These are phyloP conservation scores for Neostapfia colusana DNA, from an alignment of 176 grass and related monocot species.

Conservation along the genomic window DNA sequence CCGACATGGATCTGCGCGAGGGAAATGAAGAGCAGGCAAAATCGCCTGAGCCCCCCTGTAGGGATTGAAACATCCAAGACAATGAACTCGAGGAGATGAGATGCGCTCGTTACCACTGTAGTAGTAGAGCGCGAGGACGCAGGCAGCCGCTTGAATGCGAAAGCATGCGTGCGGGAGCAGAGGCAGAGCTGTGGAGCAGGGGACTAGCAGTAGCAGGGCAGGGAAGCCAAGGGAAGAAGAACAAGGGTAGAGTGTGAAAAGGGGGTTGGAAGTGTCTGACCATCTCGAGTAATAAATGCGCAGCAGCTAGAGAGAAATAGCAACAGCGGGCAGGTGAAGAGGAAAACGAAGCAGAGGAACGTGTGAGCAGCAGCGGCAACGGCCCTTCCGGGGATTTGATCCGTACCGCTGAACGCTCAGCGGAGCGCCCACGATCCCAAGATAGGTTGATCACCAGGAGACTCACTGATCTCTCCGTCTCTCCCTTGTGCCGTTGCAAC, in stretches of 20 bases:
- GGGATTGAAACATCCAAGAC: background rate
- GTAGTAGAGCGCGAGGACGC: background rate
- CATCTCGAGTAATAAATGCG: slow-evolving; percentile 38
- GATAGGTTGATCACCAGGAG: background rate
- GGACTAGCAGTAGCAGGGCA: background rate
- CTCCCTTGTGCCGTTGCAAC: background rate
- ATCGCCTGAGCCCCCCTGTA: background rate
- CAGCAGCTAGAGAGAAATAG: background rate
- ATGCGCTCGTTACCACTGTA: slow-evolving; percentile 4
- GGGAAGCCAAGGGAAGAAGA: background rate
- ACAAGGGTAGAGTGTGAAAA: background rate
- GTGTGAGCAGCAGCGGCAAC: background rate
- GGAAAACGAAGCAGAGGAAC: background rate
- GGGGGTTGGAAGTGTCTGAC: slow-evolving; percentile 28
- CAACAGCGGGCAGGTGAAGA: slow-evolving; percentile 22
- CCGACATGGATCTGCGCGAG: slow-evolving; percentile 30
- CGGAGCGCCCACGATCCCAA: background rate
- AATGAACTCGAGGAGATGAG: background rate
- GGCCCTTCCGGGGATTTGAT: slow-evolving; percentile 19
- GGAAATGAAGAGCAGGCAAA: background rate
- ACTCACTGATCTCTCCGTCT: background rate
- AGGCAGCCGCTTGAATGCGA: slow-evolving; percentile 6
- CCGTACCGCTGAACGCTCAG: background rate
- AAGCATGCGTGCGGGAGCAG: slow-evolving; percentile 13
- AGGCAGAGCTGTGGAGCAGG: background rate